Evolutionary conservation across 805 yeast genomes (phyloP), one percentile per base, ranked within the genome.

Genomic region (Cyberlindnera galapagoensis): DNA sequence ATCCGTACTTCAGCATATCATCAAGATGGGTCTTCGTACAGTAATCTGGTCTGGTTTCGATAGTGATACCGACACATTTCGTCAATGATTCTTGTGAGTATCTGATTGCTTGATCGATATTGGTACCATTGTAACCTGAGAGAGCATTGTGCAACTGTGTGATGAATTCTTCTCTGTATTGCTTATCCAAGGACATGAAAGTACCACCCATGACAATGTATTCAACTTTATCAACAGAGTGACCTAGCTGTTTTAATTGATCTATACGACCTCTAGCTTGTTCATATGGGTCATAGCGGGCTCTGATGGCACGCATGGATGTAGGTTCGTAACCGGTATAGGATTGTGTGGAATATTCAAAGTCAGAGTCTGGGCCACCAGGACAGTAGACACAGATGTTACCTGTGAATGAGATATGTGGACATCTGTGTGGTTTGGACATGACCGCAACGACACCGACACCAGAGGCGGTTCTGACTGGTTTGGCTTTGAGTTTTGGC

Each of bases 351-450:
- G 96, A 85, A 59, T 92, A 92, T 56, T 92, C 98, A 54, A 92
- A 92, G 61, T 92, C 98, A 2, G 94, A 81, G 57, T 92, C 98
- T 4, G 98, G 98, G 3, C 98, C 98, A 39, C 98, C 98, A 5
- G 98, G 98, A 63, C 98, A 92, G 56, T 83, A 92, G 9, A 92
- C 98, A 65, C 98, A 92, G 41, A 92, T 92, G 54, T 92, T 92
- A 40, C 98, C 98, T 0, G 98, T 92, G 57, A 92, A 92, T 14
- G 98, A 97, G 49, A 92, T 92, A 59, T 92, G 98, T 18, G 98
- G 98, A 60, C 98, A 92, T 63, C 98, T 72, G 59, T 92, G 98
- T 3, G 98, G 98, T 59, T 92, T 92, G 65, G 97, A 88, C 97
- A 92, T 92, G 20, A 92, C 97, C 0, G 98, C 98, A 27, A 92